phyloP scores from a whole-genome alignment of 495 filamentous ascomycete species.

The Friedmanniomyces simplex region DNA sequence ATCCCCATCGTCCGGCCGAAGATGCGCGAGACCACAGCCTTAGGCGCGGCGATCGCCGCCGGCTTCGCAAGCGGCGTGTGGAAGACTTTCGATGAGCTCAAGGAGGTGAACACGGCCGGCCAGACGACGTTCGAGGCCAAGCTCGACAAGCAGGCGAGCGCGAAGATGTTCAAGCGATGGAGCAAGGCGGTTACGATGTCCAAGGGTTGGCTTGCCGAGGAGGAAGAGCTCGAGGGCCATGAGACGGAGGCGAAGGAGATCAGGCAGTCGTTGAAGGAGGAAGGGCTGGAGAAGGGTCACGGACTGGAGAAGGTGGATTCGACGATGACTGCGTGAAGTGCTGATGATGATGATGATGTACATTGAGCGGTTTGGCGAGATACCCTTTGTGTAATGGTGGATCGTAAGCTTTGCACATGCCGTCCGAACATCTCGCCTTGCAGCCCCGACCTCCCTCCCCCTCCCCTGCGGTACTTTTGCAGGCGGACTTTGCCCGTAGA shows the following conservation, averaged over 20 bases:
- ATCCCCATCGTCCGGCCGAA: slow-evolving; percentile 79
- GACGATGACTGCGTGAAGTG: neutral
- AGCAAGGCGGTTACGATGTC: slow-evolving; percentile 82
- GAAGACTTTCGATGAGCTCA: slow-evolving; percentile 68
- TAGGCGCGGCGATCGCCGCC: slow-evolving; percentile 89
- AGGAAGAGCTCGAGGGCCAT: slow-evolving; percentile 6
- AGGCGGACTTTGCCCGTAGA: too few relatives aligned
- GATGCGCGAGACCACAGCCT: slow-evolving; percentile 89
- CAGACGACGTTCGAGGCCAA: slow-evolving; percentile 63
- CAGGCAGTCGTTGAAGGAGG: slow-evolving; percentile 3
- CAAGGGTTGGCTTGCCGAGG: slow-evolving; percentile 60
- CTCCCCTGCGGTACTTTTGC: too few relatives aligned
- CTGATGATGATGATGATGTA: too few relatives aligned
- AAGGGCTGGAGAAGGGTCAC: neutral
- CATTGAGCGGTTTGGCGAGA: too few relatives aligned
- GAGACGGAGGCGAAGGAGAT: neutral
- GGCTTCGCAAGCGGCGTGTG: slow-evolving; percentile 79
- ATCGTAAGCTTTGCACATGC: too few relatives aligned
- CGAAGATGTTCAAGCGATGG: slow-evolving; percentile 69
- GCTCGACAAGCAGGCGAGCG: slow-evolving; percentile 49
- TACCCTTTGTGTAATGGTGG: too few relatives aligned
- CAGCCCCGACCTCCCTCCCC: too few relatives aligned
- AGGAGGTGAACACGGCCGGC: slow-evolving; percentile 63
- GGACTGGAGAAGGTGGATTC: too few relatives aligned
- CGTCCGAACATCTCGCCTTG: too few relatives aligned